Evolutionary conservation across 2,329 filamentous ascomycete genomes (phyloP), one percentile per base, ranked within the genome.

Genomic region (Claviceps fusiformis): DNA sequence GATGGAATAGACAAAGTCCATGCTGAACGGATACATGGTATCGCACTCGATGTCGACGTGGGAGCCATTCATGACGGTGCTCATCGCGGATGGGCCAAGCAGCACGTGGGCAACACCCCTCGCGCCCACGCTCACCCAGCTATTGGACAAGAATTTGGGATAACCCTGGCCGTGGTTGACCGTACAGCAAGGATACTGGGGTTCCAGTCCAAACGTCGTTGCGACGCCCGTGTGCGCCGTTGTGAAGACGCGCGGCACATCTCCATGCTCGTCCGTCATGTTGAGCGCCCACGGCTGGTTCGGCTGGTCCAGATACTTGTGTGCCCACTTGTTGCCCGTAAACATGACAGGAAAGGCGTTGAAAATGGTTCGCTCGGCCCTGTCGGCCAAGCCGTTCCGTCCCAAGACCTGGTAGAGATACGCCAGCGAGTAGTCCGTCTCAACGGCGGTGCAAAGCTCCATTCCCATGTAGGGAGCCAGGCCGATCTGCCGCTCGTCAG

Each of bases 121-220:
- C 3, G 67, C 60, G 3, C 71, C 73, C 3, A 70, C 63, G 10
- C 60, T 62, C 6, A 75, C 71, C 65, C 71, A 81, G 56, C 72
- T 73, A 55, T 72, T 68, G 10, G 75, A 64, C 62, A 77, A 62
- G 55, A 77, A 80, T 59, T 81, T 81, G 0, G 79, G 77, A 57
- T 75, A 79, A 9, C 75, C 79, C 60, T 81, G 77, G 1, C 73
- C 74, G 59, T 81, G 76, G 56, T 82, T 82, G 56, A 82, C 79
- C 1, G 78, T 79, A 59, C 79, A 82, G 64, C 78, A 82, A 1
- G 75, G 74, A 49, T 68, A 79, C 39, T 77, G 71, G 2, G 75
- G 75, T 55, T 79, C 76, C 15, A 80, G 65, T 1, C 76, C 77
- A 60, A 56, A 75, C 64, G 60, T 78, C 71, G 59, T 66, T 72